Evolutionary conservation across 73 alveolate genomes (phyloP), one percentile per base, ranked within the genome.

Genomic region (Durusdinium trenchii): DNA sequence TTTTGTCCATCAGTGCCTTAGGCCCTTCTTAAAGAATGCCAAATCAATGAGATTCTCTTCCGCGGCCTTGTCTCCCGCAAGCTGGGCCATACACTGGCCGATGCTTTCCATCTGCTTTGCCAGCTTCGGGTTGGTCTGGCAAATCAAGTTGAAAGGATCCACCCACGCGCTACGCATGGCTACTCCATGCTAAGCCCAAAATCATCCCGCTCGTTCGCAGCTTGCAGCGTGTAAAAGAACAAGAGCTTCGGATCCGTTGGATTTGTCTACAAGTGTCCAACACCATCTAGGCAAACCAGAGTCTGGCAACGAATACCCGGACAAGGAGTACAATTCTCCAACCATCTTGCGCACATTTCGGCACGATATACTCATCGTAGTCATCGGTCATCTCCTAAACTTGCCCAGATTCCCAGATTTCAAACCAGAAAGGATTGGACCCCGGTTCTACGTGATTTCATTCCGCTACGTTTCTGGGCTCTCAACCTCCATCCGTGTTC

Each of bases 61-160:
- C 46, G 16, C n/a, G 36, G 83, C 95, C 95, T 62, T 87, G 85
- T 87, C 95, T 35, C 71, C 85, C 35, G 85, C 95, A 47, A 87
- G 83, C 69, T 87, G 84, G 43, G 48, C 69, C 85, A 87, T 87
- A 57, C 95, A 87, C 30, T 47, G 51, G 40, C 95, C 95, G 48
- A 87, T 40, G 64, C 43, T 67, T 48, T 87, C 84, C 73, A 83
- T 48, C 75, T 51, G 71, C 75, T 83, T 83, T 30, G 73, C 7
- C 76, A 83, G 50, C 64, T 79, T 79, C 38, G 76, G 76, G 36
- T n/a, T 14, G 14, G 75, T 28, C 32, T n/a, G n/a, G n/a, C n/a
- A n/a, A n/a, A n/a, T n/a, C n/a, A n/a, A n/a, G n/a, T n/a, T n/a
- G n/a, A n/a, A n/a, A n/a, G n/a, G n/a, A n/a, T n/a, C n/a, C n/a